Conservation (phyloP, 2,329 filamentous ascomycete species). For the Xylariaceae sp. region DNA sequence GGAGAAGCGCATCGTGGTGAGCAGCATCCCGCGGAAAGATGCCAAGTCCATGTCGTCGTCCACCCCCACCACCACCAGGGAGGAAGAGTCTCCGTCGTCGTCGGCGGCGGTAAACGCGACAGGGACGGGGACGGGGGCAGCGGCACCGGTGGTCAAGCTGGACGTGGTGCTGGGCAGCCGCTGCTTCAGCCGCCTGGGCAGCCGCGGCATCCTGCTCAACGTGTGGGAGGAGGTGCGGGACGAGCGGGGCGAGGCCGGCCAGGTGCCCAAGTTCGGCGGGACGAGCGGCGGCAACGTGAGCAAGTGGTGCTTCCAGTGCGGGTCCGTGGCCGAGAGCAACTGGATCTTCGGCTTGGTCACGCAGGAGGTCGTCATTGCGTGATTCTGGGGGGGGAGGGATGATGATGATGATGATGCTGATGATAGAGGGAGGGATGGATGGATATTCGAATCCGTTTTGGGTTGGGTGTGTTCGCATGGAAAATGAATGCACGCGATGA, state of each 20-base stretch:
- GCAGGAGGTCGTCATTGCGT: slow-evolving; percentile 42
- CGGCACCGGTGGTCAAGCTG: slow-evolving; percentile 47
- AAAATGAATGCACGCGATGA: too few species aligned
- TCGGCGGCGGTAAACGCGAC: too few species aligned
- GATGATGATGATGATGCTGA: too few species aligned
- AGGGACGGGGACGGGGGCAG: not conserved
- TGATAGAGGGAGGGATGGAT: slow-evolving; percentile 1
- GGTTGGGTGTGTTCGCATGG: too few species aligned
- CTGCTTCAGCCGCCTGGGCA: slow-evolving; percentile 76
- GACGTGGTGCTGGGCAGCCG: slow-evolving; percentile 80
- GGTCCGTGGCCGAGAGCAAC: slow-evolving; percentile 42
- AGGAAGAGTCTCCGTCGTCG: too few species aligned
- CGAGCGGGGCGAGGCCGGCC: slow-evolving; percentile 47
- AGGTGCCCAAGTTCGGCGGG: slow-evolving; percentile 43
- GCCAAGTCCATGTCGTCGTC: slow-evolving; percentile 31
- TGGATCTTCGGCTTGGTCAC: slow-evolving; percentile 52
- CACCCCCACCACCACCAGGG: too few species aligned
- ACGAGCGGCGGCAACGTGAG: slow-evolving; percentile 45
- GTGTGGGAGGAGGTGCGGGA: slow-evolving; percentile 74
- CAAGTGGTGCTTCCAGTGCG: slow-evolving; percentile 58
- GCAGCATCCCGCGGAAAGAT: slow-evolving; percentile 59
- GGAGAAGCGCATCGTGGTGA: slow-evolving; percentile 81
- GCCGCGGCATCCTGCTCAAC: slow-evolving; percentile 79
- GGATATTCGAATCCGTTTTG: too few species aligned
- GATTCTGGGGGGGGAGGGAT: slow-evolving; percentile 8